Evolutionary conservation across 192 early-diverging fungal species (phyloP), one percentile per base, ranked within the genome.

Genomic region (Umbelopsis sp.): DNA sequence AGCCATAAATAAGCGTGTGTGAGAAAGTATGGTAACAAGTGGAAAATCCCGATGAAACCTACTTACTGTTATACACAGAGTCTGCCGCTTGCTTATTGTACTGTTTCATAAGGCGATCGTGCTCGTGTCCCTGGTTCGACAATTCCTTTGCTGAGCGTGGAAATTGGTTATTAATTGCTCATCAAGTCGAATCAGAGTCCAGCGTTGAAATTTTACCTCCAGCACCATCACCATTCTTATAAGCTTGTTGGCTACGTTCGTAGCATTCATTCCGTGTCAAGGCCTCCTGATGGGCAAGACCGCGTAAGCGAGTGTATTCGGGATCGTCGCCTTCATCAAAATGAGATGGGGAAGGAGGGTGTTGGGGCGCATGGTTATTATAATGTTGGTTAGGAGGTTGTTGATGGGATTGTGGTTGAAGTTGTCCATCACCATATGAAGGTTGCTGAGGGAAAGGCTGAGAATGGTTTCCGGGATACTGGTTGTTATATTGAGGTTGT

Each of bases 81-180:
- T 85, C 79, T 45, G 81, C 85, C 0, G 91, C 91, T 41, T 81
- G 66, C 4, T 75, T 59, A 59, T 92, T 90, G 56, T 78, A 86
- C 41, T 78, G 56, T 21, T 85, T 72, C 91, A 91, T 92, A 44
- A 78, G 44, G 9, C 70, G 54, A 24, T 78, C 85, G 74, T 89
- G 84, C 29, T 81, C 77, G 53, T 91, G 88, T 10, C 84, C 86
- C 44, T 88, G 67, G 32, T 79, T 72, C 2, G 84, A 86, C 20
- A 87, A 75, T 20, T 84, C 80, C 74, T 83, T 85, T 25, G 81
- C 84, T 74, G n/a, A 66, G 1, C 11, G 3, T 16, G 14, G 17
- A 32, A 41, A 11, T 41, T 11, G 12, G 38, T 41, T 41, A 41
- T 11, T 41, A 11, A 6, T 41, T 41, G 38, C 7, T 4, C n/a